Base-by-base conservation (phyloP, 2,329 filamentous ascomycete species). In the Trichoderma aggressivum region DNA sequence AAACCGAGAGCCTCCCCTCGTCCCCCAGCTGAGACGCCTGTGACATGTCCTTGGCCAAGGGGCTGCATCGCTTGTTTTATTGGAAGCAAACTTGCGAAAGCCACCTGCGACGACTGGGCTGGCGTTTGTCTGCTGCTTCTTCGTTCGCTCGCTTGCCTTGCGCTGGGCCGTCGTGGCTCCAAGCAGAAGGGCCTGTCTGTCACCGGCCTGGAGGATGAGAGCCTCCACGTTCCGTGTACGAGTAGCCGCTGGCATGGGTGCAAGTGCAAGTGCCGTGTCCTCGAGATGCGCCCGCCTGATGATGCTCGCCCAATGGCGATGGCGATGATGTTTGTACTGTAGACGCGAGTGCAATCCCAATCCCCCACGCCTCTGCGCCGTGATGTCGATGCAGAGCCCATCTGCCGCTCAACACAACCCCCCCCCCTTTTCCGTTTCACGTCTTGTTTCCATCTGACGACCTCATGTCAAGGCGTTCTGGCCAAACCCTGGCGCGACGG, bases 121-220 rank as follows among this genome's bases (percentile, higher is more conserved):
- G 53, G 56, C 56, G 65, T n/a, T 34, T 61, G 3, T 21, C 16
- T 28, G n/a, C 34, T 43, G 36, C 24, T 7, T 47, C 53, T 68
- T 68, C n/a, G 55, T 60, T 60, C 65, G 39, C 32, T n/a, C 26
- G 63, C 56, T 69, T 69, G 65, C n/a, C 18, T n/a, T 34, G 24
- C 8, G 39, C 28, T 58, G 55, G 55, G 55, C 24, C 7, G 18
- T 53, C 63, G 32, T 69, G 65, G 65, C 55, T 50, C 43, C 30
- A 55, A 36, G 28, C 39, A 50, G 28, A 50, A 50, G n/a, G 39
- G 55, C 55, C 28, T 34, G 30, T 36, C 18, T 58, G 32, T 36
- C 18, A 3, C 30, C 58, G 2, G 58, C n/a, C 28, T 24, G 11
- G 55, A 60, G 59, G 24, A 62, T n/a, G 21, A 39, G 24, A 43